Conservation (phyloP, 495 filamentous ascomycete species). For the Hyaloscypha hepaticicola region DNA sequence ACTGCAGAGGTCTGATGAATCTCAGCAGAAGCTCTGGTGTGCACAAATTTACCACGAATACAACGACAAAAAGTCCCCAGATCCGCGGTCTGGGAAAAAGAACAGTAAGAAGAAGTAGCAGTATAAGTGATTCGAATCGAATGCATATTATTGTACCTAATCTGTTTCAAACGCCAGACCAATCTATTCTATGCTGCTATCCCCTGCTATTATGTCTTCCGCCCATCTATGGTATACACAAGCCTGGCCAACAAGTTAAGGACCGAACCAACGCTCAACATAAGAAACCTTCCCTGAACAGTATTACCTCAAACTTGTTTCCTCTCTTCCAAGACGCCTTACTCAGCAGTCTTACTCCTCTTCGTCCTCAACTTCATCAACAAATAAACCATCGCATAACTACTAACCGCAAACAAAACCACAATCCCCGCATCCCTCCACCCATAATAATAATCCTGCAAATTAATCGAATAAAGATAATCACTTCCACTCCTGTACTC, state of each 20-base stretch:
- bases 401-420: conserved; percentile 45
- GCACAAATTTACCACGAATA: neutral
- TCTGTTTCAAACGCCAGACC: no score
- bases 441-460: conserved; percentile 46
- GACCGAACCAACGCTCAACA: no score
- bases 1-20: neutral
- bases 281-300: neutral
- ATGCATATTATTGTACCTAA: no score
- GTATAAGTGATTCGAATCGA: neutral
- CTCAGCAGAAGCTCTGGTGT: neutral
- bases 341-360: conserved; percentile 40
- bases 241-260: no score
- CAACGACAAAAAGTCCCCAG: neutral
- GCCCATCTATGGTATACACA: no score
- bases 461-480: conserved; percentile 44
- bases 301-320: neutral
- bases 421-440: conserved; percentile 59
- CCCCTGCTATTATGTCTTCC: no score
- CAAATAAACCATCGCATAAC: conserved; percentile 47
- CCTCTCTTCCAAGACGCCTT: neutral
- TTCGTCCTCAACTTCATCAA: conserved; percentile 50
- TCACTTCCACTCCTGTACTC: conserved; percentile 56
- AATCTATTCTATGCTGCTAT: no score
- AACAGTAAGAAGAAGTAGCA: neutral
- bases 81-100: neutral